Base-by-base conservation (phyloP, 129 eudicot genomes). In the Artemisia argyi region DNA sequence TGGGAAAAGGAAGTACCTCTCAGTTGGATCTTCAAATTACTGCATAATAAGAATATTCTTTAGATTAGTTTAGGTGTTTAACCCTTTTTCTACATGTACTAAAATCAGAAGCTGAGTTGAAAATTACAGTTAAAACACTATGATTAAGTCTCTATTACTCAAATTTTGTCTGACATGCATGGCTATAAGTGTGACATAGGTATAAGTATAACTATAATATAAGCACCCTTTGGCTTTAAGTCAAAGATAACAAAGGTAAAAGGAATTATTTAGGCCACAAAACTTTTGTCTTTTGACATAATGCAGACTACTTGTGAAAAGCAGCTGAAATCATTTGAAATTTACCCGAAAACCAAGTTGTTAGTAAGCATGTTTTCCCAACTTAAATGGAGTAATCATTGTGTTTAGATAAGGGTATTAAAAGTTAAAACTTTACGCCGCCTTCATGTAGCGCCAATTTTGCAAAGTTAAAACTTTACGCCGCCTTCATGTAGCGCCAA, bases 191-290 rank as follows among this genome's bases (percentile, higher is more conserved):
- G 57, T 78, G 76, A 57, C 66, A 39, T 75, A 48, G n/a, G n/a
- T n/a, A n/a, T n/a, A n/a, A 14, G 72, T 9, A 46, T 61, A 57
- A 77, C 60, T 77, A 81, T 67, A 76, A 61, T 83, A 76, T 58
- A 73, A 69, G 73, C 53, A 77, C 81, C 60, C 85, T 85, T 85
- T 78, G 81, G 79, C 85, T 85, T 81, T 32, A 71, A 85, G 83
- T 85, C 89, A 81, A 85, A 81, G 86, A 75, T 71, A 83, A 76
- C 80, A 73, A 80, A 72, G 76, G 73, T 57, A 63, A 71, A 16
- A 47, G 69, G 59, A 81, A 85, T 81, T 76, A 85, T 85, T 82
- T 61, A 74, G 72, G 78, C 70, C 83, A 78, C 83, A 84, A 39
- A 69, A 74, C 69, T 61, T 71, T 68, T 64, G 61, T 51, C 69